Evolutionary conservation across 2,329 filamentous ascomycete species (phyloP).

Genomic region (Fusarium tuaranense): DNA sequence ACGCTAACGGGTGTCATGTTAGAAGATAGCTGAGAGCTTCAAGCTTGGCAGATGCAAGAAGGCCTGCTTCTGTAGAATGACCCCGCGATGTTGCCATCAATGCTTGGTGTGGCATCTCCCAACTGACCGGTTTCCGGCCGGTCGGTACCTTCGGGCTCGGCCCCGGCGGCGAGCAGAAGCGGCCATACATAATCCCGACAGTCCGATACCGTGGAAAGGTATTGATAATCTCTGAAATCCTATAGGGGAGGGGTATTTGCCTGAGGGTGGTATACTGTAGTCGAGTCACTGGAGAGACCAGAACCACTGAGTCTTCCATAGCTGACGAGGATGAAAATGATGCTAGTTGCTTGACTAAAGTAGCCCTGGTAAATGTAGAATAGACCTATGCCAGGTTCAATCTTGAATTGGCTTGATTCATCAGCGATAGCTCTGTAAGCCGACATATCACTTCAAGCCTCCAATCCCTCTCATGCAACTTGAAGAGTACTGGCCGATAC

Average conservation of each 20-base stretch:
- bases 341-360: not conserved
- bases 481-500: not conserved
- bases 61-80: not conserved
- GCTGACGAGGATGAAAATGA: not conserved
- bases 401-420: not conserved
- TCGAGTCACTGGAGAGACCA: not conserved
- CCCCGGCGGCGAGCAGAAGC: not conserved
- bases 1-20: not conserved
- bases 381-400: not conserved
- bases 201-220: not conserved
- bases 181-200: not conserved
- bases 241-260: not conserved
- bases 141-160: not conserved
- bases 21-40: not conserved
- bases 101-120: not conserved
- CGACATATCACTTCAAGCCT: not conserved
- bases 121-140: not conserved
- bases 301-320: not conserved
- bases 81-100: slow-evolving; percentile 1
- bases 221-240: not conserved
- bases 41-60: not conserved
- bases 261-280: not conserved
- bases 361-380: not conserved
- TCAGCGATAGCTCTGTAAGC: not conserved
- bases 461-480: not conserved